These are phyloP conservation scores for Malassezia slooffiae DNA, from an alignment of 1,284 basidiomycete genomes.

Conservation along the genomic window DNA sequence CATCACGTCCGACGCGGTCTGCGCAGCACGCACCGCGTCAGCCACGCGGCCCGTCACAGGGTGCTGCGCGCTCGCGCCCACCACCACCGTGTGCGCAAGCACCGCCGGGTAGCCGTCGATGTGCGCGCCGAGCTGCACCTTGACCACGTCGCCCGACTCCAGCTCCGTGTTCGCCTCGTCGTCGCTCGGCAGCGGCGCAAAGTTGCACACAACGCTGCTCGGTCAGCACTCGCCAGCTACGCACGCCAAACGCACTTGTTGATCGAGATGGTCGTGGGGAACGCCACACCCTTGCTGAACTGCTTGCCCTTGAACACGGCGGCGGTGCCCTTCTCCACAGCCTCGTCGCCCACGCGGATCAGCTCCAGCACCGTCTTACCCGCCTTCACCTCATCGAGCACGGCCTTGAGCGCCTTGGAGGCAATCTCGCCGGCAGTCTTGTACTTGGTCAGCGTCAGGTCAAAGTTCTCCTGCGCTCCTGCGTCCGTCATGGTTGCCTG, in stretches of 20 bases:
- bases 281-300: conserved; percentile 73
- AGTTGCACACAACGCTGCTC: conserved; percentile 52
- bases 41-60: conserved; percentile 75
- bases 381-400: conserved; percentile 48
- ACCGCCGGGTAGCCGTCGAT: conserved; percentile 84
- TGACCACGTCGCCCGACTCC: conserved; percentile 83
- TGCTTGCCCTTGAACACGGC: conserved; percentile 71
- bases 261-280: conserved; percentile 84
- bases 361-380: conserved; percentile 82
- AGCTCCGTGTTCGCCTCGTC: conserved; percentile 54
- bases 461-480: conserved; percentile 33
- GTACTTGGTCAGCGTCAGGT: conserved; percentile 47
- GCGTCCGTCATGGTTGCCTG: conserved; percentile 12
- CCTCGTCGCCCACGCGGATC: conserved; percentile 80
- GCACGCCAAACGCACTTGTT: too few relatives aligned
- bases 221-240: too few relatives aligned
- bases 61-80: conserved; percentile 60
- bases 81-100: conserved; percentile 62
- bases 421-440: conserved; percentile 83
- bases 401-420: conserved; percentile 69
- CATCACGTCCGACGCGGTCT: conserved; percentile 79
- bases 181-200: conserved; percentile 53
- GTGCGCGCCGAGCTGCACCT: conserved; percentile 88
- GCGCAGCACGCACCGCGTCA: conserved; percentile 85
- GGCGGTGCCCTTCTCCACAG: conserved; percentile 71